A percentile compares a stretch with the other conserved stretches of the same genome.
phyloP scores from a whole-genome alignment of 176 grass and related monocot genomes.

The Oryza punctata region DNA sequence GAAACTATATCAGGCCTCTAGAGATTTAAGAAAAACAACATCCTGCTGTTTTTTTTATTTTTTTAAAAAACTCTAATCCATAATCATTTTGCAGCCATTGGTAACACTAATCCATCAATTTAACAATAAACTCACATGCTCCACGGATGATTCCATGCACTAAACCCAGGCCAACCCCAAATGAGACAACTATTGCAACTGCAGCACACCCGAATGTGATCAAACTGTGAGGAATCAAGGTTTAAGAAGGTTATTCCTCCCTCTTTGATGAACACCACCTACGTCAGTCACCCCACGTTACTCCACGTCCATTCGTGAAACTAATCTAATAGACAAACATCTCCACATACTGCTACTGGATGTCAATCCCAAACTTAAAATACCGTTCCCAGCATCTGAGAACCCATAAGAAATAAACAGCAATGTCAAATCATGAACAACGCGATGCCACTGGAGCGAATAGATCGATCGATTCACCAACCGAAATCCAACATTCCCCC shows the following conservation, averaged over 20 bases:
- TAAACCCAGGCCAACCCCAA: neutral
- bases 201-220: neutral
- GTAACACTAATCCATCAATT: neutral
- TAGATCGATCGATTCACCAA: neutral
- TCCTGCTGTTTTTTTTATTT: no score
- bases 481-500: neutral
- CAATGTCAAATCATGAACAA: conserved; percentile 6
- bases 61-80: no score
- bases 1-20: neutral
- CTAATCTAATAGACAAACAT: neutral
- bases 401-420: conserved; percentile 7
- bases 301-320: neutral
- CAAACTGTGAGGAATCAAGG: conserved; percentile 2
- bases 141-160: conserved; percentile 12
- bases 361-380: conserved; percentile 2
- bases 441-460: neutral
- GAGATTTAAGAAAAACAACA: neutral
- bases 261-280: neutral
- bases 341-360: neutral
- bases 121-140: neutral
- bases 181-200: neutral
- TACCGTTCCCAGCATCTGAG: neutral
- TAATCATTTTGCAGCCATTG: neutral
- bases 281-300: neutral
- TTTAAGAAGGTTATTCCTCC: conserved; percentile 4